These are phyloP conservation scores for Spencermartinsiella europaea DNA, from an alignment of 805 yeast genomes.

Conservation along the genomic window DNA sequence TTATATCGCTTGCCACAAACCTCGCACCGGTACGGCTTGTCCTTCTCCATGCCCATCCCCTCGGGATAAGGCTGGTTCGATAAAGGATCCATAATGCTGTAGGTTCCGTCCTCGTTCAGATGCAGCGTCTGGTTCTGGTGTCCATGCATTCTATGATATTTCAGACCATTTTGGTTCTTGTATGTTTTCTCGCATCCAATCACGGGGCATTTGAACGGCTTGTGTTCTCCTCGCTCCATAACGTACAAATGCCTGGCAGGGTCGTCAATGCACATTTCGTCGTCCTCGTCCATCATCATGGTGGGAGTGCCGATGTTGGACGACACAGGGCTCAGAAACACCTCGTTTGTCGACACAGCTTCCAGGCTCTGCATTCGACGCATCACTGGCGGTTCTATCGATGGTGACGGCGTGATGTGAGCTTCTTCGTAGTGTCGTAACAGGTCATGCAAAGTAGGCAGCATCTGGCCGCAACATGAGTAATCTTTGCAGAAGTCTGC, in stretches of 20 bases:
- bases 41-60: constrained; percentile 92
- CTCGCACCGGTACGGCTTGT: constrained; percentile 97
- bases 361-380: constrained; percentile 57
- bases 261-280: constrained; percentile 85
- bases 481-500: constrained; percentile 96
- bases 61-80: constrained; percentile 82
- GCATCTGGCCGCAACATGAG: constrained; percentile 86
- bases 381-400: constrained; percentile 31
- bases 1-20: constrained; percentile 97
- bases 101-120: constrained; percentile 89
- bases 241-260: constrained; percentile 94
- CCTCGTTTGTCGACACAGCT: constrained; percentile 90
- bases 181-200: constrained; percentile 97
- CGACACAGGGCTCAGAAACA: constrained; percentile 50
- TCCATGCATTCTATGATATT: constrained; percentile 93
- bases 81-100: constrained; percentile 82
- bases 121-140: constrained; percentile 92
- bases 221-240: constrained; percentile 83
- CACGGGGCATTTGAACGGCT: constrained; percentile 96
- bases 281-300: constrained; percentile 42
- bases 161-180: constrained; percentile 95
- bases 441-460: constrained; percentile 91
- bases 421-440: constrained; percentile 94
- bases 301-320: constrained; percentile 28
- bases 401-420: constrained; percentile 68